A percentile compares a stretch with the other conserved stretches of the same genome.
Conservation (phyloP, 768 basidiomycete genomes). For the Xerocomus potaroensis region DNA sequence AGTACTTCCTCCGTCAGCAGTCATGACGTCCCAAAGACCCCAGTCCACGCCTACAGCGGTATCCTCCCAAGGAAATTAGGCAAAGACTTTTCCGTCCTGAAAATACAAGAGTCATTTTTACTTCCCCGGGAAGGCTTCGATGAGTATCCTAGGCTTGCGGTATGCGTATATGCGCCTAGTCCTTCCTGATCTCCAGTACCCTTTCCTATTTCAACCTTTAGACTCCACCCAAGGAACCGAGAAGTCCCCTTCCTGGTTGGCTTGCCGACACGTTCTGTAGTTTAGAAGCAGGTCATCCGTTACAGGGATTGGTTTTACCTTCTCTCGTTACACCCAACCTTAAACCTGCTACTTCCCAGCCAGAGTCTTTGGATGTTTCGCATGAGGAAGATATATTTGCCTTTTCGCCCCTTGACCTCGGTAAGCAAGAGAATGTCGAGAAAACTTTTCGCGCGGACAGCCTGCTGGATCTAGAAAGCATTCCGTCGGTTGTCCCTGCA, state of each 20-base stretch:
- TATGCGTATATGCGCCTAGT: slow-evolving; percentile 30
- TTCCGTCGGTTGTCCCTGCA: neutral
- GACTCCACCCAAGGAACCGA: slow-evolving; percentile 19
- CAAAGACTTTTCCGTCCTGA: slow-evolving; percentile 40
- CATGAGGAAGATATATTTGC: slow-evolving; percentile 24
- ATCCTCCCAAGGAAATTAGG: slow-evolving; percentile 35
- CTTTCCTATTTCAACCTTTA: slow-evolving; percentile 11
- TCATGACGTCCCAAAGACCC: slow-evolving; percentile 39
- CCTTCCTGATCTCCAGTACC: slow-evolving; percentile 9
- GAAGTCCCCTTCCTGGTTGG: slow-evolving; percentile 49
- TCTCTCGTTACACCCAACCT: slow-evolving; percentile 8
- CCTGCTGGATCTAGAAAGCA: neutral
- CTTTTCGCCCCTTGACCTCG: slow-evolving; percentile 24
- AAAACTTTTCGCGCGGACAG: slow-evolving; percentile 1
- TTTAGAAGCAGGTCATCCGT: slow-evolving; percentile 35
- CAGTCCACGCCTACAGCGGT: slow-evolving; percentile 37
- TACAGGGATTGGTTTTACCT: slow-evolving; percentile 30
- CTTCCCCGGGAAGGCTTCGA: slow-evolving; percentile 6
- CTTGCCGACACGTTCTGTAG: slow-evolving; percentile 48
- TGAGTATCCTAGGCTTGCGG: slow-evolving; percentile 11
- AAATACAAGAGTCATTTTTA: slow-evolving; percentile 27
- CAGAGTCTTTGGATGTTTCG: slow-evolving; percentile 2
- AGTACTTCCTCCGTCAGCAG: slow-evolving; percentile 44
- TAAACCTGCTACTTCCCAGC: neutral
- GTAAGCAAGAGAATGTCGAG: slow-evolving; percentile 4